Evolutionary conservation across 306 rosid species (phyloP).

Genomic region (Lithocarpus polystachyus): DNA sequence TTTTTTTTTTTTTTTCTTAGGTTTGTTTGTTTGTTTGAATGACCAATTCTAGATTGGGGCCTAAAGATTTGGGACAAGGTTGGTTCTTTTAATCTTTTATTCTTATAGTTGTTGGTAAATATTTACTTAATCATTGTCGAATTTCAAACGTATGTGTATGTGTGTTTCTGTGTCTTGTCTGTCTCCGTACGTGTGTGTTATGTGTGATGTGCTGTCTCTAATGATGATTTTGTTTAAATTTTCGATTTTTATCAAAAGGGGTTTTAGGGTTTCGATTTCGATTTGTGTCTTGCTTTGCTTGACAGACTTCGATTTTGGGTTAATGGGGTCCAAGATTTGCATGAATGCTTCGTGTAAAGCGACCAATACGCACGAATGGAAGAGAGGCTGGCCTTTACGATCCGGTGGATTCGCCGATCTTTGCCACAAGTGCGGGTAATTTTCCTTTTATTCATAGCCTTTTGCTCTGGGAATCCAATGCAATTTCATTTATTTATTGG

Average conservation of each 20-base stretch:
- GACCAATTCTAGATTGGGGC: conserved; percentile 22
- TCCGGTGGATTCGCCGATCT: conserved; percentile 91
- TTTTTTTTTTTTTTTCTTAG: background rate
- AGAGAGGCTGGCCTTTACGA: conserved; percentile 86
- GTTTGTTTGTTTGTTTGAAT: conserved; percentile 3
- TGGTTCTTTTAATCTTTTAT: background rate
- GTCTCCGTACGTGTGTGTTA: background rate
- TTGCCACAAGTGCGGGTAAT: conserved; percentile 87
- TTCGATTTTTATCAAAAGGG: conserved; percentile 26
- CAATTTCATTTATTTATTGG: conserved; percentile 24
- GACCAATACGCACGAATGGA: conserved; percentile 53
- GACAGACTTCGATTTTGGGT: conserved; percentile 39
- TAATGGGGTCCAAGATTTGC: conserved; percentile 74
- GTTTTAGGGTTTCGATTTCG: conserved; percentile 53
- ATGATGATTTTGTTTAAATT: conserved; percentile 2
- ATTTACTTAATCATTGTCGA: conserved; percentile 14
- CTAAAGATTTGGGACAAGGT: conserved; percentile 15
- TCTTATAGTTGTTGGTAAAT: background rate
- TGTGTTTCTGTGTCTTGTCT: conserved; percentile 14
- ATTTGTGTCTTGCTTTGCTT: conserved; percentile 28
- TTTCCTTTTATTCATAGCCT: conserved; percentile 4
- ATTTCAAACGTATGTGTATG: conserved; percentile 34
- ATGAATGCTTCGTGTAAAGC: conserved; percentile 53
- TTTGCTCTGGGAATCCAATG: background rate
- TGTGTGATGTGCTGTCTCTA: background rate